These are phyloP conservation scores for Prunus mume DNA, from an alignment of 306 rosid genomes.

Conservation along the genomic window DNA sequence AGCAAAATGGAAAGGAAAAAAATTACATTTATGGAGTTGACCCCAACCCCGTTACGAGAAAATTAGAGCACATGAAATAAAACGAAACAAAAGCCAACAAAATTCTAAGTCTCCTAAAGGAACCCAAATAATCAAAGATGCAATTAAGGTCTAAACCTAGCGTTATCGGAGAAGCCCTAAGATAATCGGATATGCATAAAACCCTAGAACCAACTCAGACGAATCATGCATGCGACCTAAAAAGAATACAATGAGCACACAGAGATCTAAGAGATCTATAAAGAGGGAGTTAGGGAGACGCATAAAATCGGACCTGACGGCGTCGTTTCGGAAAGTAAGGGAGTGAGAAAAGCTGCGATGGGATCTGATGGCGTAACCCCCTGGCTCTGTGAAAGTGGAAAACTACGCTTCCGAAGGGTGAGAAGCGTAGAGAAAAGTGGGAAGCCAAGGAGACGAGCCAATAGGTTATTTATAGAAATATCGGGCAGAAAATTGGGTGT, in stretches of 20 bases:
- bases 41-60: background rate
- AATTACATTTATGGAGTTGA: background rate
- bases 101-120: background rate
- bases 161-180: background rate
- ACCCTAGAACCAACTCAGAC: slow-evolving; percentile 17
- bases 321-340: background rate
- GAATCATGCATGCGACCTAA: background rate
- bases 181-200: background rate
- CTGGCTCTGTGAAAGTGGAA: background rate
- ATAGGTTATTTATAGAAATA: slow-evolving; percentile 35
- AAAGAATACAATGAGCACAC: background rate
- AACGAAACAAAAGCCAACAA: background rate
- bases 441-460: rapidly evolving
- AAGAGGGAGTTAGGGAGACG: background rate
- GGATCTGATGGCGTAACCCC: slow-evolving; percentile 25
- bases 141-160: slow-evolving; percentile 4
- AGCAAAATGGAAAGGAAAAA: background rate
- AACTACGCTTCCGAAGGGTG: slow-evolving; percentile 47
- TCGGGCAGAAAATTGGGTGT: background rate
- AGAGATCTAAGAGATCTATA: slow-evolving; percentile 37
- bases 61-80: background rate
- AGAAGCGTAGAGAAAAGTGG: slow-evolving; percentile 41
- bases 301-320: slow-evolving; percentile 20
- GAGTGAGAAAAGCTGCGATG: background rate
- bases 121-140: slow-evolving; percentile 16